These are phyloP conservation scores for Eudorina sp. DNA, from an alignment of 139 green algal genomes.

Conservation along the genomic window DNA sequence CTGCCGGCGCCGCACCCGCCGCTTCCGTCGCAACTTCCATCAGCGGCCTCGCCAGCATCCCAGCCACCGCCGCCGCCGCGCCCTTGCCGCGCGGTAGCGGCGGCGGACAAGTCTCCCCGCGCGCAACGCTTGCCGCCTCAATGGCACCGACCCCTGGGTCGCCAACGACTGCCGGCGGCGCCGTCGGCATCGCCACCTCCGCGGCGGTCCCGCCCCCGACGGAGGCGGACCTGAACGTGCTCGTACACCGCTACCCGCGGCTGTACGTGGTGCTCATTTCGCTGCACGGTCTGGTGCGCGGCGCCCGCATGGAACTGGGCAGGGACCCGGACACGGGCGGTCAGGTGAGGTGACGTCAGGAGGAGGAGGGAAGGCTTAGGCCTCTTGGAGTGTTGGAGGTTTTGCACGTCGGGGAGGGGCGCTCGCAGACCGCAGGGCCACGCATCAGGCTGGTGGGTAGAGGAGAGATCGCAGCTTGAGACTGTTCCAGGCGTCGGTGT, in stretches of 20 bases:
- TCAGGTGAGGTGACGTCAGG: too few species aligned
- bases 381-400: too few species aligned
- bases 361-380: too few species aligned
- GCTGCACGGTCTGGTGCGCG: constrained; percentile 93
- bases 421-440: too few species aligned
- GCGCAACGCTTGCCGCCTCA: not conserved
- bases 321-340: constrained; percentile 93
- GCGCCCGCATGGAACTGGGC: constrained; percentile 94
- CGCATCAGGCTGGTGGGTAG: too few species aligned
- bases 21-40: not conserved
- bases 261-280: constrained; percentile 91
- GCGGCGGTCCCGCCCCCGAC: not conserved
- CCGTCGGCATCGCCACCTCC: not conserved
- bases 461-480: too few species aligned
- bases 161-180: not conserved
- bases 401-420: too few species aligned
- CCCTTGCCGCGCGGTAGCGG: not conserved
- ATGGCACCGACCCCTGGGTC: not conserved
- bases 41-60: not conserved
- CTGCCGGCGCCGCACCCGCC: not conserved
- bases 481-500: too few species aligned
- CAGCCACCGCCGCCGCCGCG: not conserved
- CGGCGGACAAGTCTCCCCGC: not conserved
- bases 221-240: constrained; percentile 34
- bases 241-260: constrained; percentile 58